phyloP scores from a whole-genome alignment of 2,329 filamentous ascomycete genomes.

The Aspergillus amoenus region DNA sequence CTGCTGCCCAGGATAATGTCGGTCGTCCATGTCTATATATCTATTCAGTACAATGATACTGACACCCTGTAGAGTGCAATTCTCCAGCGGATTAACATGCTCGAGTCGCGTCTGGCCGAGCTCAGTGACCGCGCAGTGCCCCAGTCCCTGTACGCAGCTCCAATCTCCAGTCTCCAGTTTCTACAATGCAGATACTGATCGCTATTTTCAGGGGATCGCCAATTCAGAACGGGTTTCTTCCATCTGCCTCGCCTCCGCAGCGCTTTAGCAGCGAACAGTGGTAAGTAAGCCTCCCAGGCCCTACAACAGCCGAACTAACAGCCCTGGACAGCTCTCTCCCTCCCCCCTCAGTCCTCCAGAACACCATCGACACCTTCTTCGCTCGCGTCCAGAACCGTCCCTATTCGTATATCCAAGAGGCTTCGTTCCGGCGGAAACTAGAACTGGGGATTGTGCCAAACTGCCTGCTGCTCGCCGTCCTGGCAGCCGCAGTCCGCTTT shows the following conservation, averaged over 20 bases:
- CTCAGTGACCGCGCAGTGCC: conserved; percentile 14
- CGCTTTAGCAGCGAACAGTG: not conserved
- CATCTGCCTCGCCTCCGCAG: not conserved
- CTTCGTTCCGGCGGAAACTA: conserved; percentile 30
- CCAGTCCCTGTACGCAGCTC: not conserved
- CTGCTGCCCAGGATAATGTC: not conserved
- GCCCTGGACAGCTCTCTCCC: conserved; percentile 5
- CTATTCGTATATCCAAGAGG: conserved; percentile 40
- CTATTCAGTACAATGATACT: not conserved
- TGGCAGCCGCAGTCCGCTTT: conserved; percentile 34
- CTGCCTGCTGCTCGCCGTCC: conserved; percentile 32
- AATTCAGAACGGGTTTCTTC: not conserved
- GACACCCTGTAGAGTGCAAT: conserved; percentile 11
- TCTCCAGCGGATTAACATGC: conserved; percentile 20
- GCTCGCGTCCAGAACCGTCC: conserved; percentile 38
- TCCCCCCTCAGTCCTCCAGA: conserved; percentile 17
- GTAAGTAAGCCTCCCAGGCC: not conserved
- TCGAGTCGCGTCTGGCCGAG: conserved; percentile 25
- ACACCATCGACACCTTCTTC: conserved; percentile 33
- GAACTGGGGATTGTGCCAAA: conserved; percentile 25
- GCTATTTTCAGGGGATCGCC: not conserved
- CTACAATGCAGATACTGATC: not conserved
- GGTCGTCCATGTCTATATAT: not conserved
- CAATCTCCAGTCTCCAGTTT: no score
- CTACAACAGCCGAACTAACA: not conserved